phyloP scores from a whole-genome alignment of 768 basidiomycete genomes.

The Jaapia argillacea region DNA sequence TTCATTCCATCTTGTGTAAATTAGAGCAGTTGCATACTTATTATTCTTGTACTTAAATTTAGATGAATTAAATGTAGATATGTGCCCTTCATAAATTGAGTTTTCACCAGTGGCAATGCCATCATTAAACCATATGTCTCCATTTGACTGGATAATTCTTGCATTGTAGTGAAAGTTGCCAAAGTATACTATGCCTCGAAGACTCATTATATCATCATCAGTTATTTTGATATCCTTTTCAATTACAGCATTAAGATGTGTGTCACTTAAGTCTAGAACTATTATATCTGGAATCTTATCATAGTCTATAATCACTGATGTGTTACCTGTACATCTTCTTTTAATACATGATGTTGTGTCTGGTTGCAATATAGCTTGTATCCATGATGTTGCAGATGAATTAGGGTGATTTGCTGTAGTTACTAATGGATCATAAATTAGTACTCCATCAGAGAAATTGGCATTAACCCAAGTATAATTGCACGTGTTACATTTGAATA shows the following conservation, averaged over 20 bases:
- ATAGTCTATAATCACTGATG: neutral
- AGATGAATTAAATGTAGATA: conserved; percentile 13
- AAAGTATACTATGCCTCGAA: conserved; percentile 14
- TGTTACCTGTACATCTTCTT: too few relatives aligned
- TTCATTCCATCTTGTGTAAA: neutral
- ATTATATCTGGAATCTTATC: conserved; percentile 4
- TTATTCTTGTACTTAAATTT: conserved; percentile 20
- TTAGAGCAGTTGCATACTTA: neutral
- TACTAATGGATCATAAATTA: too few relatives aligned
- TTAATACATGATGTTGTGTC: too few relatives aligned
- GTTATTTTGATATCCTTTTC: conserved; percentile 24
- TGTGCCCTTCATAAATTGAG: conserved; percentile 22
- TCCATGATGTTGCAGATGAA: neutral
- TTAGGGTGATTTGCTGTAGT: neutral
- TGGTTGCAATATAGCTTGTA: conserved; percentile 4
- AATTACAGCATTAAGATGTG: conserved; percentile 10
- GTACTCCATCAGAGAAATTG: neutral
- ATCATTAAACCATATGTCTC: conserved; percentile 28
- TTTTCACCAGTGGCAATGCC: conserved; percentile 29
- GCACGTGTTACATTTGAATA: conserved; percentile 7
- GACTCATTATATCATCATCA: conserved; percentile 21
- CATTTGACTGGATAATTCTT: conserved; percentile 3
- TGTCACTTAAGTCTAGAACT: conserved; percentile 2
- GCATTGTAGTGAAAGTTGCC: conserved; percentile 3
- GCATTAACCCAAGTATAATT: neutral